Conservation (phyloP, 2,329 filamentous ascomycete species). For the Akanthomyces uredinophilus region DNA sequence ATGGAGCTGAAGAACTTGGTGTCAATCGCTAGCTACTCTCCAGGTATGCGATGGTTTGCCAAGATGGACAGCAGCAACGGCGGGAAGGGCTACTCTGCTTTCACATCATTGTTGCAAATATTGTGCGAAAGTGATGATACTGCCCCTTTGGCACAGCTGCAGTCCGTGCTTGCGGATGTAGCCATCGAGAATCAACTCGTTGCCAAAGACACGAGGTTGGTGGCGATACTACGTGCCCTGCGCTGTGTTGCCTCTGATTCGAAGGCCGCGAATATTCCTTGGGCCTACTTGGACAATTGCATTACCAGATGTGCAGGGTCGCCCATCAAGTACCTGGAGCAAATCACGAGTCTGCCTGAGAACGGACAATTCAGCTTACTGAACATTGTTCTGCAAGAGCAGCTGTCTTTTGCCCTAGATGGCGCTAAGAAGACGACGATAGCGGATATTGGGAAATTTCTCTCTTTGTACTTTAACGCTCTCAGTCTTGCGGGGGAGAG, state of each 20-base stretch:
- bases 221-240: conserved; percentile 39
- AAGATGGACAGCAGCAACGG: conserved; percentile 57
- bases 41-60: conserved; percentile 86
- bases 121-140: conserved; percentile 27
- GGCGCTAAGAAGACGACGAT: conserved; percentile 38
- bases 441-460: conserved; percentile 49
- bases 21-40: conserved; percentile 72
- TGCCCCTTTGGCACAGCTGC: conserved; percentile 39
- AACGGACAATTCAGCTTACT: conserved; percentile 51
- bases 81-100: conserved; percentile 49
- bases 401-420: conserved; percentile 65
- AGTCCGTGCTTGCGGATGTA: conserved; percentile 54
- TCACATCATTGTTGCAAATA: conserved; percentile 61
- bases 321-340: conserved; percentile 78
- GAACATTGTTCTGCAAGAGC: conserved; percentile 66
- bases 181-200: conserved; percentile 64
- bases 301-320: conserved; percentile 67
- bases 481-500: conserved; percentile 48
- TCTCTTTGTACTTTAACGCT: conserved; percentile 52
- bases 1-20: conserved; percentile 79
- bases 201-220: conserved; percentile 43
- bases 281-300: conserved; percentile 78
- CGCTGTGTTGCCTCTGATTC: conserved; percentile 20
- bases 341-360: conserved; percentile 45
- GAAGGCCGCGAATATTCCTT: conserved; percentile 41